These are phyloP conservation scores for Ulvella scutata DNA, from an alignment of 139 green algal genomes.

Conservation along the genomic window DNA sequence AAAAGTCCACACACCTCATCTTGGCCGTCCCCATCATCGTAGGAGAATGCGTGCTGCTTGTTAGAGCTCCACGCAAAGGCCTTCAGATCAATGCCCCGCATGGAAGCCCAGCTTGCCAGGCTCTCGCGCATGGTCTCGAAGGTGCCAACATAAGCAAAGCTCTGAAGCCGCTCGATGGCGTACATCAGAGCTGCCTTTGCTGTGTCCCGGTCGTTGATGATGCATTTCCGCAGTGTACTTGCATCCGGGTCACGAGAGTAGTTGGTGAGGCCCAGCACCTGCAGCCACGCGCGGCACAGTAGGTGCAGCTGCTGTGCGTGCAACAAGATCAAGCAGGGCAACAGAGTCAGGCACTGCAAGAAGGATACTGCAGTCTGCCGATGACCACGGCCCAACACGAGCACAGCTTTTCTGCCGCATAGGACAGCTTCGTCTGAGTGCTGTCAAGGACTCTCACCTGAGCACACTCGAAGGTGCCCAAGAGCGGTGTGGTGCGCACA, in stretches of 20 bases:
- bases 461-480: too few species aligned
- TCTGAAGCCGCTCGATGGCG: background rate
- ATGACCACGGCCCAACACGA: background rate
- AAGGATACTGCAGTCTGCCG: background rate
- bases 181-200: background rate
- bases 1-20: too few species aligned
- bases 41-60: conserved; percentile 2
- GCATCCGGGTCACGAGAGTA: conserved; percentile 55
- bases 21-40: background rate
- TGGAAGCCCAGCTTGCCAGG: background rate
- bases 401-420: background rate
- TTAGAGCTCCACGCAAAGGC: background rate
- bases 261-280: conserved; percentile 76
- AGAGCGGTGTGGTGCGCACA: conserved; percentile 1
- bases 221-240: conserved; percentile 31
- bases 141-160: background rate
- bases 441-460: too few species aligned
- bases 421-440: background rate
- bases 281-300: background rate
- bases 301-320: background rate
- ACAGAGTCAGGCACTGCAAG: background rate
- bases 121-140: conserved; percentile 5
- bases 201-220: background rate
- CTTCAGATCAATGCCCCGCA: conserved; percentile 4
- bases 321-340: background rate